phyloP scores from a whole-genome alignment of 148 eudicot genomes.

The Diospyros kaki region DNA sequence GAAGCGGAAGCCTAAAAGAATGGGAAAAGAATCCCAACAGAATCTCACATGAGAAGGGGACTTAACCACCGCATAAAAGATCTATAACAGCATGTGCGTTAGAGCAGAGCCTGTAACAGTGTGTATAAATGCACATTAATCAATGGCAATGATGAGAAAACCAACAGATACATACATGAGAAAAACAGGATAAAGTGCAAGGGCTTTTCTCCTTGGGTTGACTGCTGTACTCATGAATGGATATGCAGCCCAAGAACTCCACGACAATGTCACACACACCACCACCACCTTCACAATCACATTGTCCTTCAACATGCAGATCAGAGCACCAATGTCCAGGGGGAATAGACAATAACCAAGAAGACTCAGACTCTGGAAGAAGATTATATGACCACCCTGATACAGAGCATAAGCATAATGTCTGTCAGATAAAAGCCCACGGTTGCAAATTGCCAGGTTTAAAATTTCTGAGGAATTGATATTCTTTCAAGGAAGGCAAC shows the following conservation, averaged over 20 bases:
- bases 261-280: conserved; percentile 77
- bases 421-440: neutral
- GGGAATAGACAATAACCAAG: conserved; percentile 96
- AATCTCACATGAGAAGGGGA: conserved; percentile 1
- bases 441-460: neutral
- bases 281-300: conserved; percentile 68
- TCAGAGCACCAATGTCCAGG: conserved; percentile 79
- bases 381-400: conserved; percentile 97
- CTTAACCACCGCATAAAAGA: neutral
- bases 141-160: conserved; percentile 92
- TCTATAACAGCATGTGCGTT: conserved; percentile 1
- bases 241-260: conserved; percentile 99
- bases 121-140: conserved; percentile 24
- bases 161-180: conserved; percentile 99
- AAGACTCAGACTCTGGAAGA: conserved; percentile 96
- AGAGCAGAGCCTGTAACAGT: conserved; percentile 7
- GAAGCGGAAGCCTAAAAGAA: neutral
- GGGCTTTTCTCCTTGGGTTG: conserved; percentile 91
- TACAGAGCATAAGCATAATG: neutral
- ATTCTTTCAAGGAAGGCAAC: no score
- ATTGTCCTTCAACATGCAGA: conserved; percentile 87
- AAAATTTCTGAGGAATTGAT: neutral
- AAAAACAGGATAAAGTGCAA: conserved; percentile 91
- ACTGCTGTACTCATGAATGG: conserved; percentile 98
- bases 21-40: neutral